phyloP scores from a whole-genome alignment of 441 rosid genomes.

The Croton laevigatus region DNA sequence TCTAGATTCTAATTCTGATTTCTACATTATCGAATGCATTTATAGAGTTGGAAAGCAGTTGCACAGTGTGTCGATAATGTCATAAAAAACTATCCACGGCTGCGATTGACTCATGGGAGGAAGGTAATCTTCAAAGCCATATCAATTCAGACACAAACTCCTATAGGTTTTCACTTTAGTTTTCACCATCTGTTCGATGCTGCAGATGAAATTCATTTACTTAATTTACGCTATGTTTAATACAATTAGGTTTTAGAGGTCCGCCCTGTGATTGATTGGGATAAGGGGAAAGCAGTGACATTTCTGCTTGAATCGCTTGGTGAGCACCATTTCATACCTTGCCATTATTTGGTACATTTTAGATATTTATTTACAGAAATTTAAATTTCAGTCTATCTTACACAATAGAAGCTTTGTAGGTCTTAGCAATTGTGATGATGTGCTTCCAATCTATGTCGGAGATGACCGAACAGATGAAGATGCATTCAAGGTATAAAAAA shows the following conservation, averaged over 20 bases:
- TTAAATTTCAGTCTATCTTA: background rate
- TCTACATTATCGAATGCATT: slow-evolving; percentile 14
- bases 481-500: slow-evolving; percentile 68
- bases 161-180: background rate
- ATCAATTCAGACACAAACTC: background rate
- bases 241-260: slow-evolving; percentile 72
- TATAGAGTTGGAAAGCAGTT: slow-evolving; percentile 69
- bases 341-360: background rate
- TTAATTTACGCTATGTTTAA: background rate
- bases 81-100: slow-evolving; percentile 57
- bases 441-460: slow-evolving; percentile 93
- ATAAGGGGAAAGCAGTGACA: slow-evolving; percentile 92
- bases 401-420: slow-evolving; percentile 33
- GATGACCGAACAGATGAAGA: slow-evolving; percentile 98
- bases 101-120: slow-evolving; percentile 84
- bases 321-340: slow-evolving; percentile 23
- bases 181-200: background rate
- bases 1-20: background rate
- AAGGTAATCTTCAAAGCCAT: slow-evolving; percentile 52
- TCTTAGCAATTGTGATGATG: slow-evolving; percentile 62
- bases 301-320: slow-evolving; percentile 96
- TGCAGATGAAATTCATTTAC: background rate
- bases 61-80: slow-evolving; percentile 56
- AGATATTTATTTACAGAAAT: background rate
- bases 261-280: slow-evolving; percentile 92